Conservation (phyloP, 371 early-diverging fungal genomes). For the Mortierella sp. region DNA sequence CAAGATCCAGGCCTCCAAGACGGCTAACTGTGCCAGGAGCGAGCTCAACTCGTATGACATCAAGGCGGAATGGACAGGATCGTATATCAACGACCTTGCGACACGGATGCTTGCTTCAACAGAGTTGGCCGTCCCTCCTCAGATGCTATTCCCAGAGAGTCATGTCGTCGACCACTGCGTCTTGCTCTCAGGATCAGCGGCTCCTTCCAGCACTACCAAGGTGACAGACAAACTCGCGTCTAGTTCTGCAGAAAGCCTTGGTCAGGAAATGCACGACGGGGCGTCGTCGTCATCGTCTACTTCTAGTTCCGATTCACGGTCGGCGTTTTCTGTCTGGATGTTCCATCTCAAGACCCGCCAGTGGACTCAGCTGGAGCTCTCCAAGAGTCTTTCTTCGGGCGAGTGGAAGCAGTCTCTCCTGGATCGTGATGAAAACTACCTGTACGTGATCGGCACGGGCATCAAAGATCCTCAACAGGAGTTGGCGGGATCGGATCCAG, state of each 20-base stretch:
- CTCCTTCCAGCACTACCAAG: not conserved
- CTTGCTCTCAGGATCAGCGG: conserved; percentile 60
- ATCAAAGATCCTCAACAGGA: not conserved
- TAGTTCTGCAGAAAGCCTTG: not conserved
- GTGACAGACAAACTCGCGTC: not conserved
- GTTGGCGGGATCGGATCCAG: not conserved
- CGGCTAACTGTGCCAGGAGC: not conserved
- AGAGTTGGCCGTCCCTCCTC: conserved; percentile 59
- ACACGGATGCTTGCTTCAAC: conserved; percentile 13
- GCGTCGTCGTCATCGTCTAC: conserved; percentile 1
- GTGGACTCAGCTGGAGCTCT: conserved; percentile 64
- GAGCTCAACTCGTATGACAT: conserved; percentile 18
- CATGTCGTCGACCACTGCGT: conserved; percentile 59
- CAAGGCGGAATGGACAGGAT: conserved; percentile 45
- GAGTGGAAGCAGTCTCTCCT: conserved; percentile 66
- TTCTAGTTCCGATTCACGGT: conserved; percentile 15
- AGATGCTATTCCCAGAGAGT: conserved; percentile 63
- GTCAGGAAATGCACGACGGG: not conserved
- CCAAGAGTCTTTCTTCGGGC: conserved; percentile 60
- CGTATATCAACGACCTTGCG: conserved; percentile 10
- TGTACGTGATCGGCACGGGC: conserved; percentile 64
- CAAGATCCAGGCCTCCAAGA: conserved; percentile 34
- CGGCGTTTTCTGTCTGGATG: conserved; percentile 64
- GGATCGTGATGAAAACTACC: conserved; percentile 59
- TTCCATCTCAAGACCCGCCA: conserved; percentile 57